Evolutionary conservation across 2,329 filamentous ascomycete genomes (phyloP), one percentile per base, ranked within the genome.

Genomic region (Botrytis cinerea): DNA sequence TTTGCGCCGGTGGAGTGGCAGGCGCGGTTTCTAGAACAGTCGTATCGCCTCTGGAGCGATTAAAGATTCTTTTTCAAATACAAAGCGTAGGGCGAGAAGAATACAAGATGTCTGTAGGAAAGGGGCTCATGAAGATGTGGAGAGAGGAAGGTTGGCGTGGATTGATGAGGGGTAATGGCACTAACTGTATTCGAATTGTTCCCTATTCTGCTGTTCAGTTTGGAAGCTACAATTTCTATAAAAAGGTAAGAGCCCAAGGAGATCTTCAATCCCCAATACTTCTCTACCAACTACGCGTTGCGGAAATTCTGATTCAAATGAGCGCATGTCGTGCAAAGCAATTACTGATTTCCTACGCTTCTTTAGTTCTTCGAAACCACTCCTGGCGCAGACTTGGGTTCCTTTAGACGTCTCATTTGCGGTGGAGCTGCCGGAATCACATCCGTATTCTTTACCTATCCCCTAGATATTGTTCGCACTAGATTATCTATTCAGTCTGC

Each of bases 141-240:
- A 91, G 87, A 78, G 96, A 99, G 82, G 96, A 99, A 83, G 96
- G 96, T 72, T 98, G 95, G 94, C 91, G 90, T 82, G 96, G 96
- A 0, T 97, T 98, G 83, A 97, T 99, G 95, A 90, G 94, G 77
- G 96, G 96, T 70, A 99, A 99, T 82, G 96, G 96, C 76, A 98
- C 95, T 75, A 99, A 99, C 83, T 99, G 96, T 86, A 93, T 99
- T 79, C 93, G 96, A 75, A 99, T 99, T 78, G 94, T 99, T 70
- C 96, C 96, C 7, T 99, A 99, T 83, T 98, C 95, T 68, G 96
- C 96, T 18, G 96, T 98, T 59, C 96, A 99, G 81, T 99, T 99
- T 83, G 95, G 95, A 78, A 97, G 94, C 81, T 99, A 98, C 85
- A 98, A 97, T 82, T 90, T 98, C 78, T 99, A 99, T 84, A 98